Percentiles rank a stretch among this genome's conserved stretches.
Evolutionary conservation across 2,329 filamentous ascomycete species (phyloP).

Genomic region (Malbranchea zuffiana): DNA sequence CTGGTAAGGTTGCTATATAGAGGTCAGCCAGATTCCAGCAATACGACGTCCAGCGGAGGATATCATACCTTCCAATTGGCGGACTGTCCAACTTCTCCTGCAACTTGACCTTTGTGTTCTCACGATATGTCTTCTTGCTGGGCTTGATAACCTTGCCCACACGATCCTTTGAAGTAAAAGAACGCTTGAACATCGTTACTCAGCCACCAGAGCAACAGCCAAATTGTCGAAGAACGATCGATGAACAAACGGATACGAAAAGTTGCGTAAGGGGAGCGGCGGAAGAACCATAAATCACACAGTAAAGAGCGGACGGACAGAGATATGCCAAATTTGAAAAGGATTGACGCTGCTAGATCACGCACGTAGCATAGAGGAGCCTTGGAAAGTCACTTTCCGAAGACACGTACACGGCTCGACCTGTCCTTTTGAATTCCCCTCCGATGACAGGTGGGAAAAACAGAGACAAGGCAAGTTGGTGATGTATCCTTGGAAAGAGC

Average conservation of each 20-base stretch:
- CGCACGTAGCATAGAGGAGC: conserved; percentile 46
- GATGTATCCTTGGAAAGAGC: conserved; percentile 19
- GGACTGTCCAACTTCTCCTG: conserved; percentile 65
- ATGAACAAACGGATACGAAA: conserved; percentile 30
- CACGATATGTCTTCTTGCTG: conserved; percentile 62
- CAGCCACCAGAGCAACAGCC: conserved; percentile 21
- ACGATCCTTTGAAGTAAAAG: conserved; percentile 72
- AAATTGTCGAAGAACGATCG: conserved; percentile 16
- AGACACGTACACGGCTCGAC: conserved; percentile 24
- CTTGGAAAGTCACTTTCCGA: conserved; percentile 41
- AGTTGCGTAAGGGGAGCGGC: conserved; percentile 36
- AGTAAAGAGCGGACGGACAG: conserved; percentile 28
- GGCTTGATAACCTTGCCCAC: conserved; percentile 80
- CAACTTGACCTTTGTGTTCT: conserved; percentile 75
- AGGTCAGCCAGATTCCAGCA: conserved; percentile 14
- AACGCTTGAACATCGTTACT: conserved; percentile 79
- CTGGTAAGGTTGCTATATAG: conserved; percentile 42
- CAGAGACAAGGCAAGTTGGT: conserved; percentile 24
- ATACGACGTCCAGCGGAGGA: neutral
- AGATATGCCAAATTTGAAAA: conserved; percentile 26
- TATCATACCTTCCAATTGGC: conserved; percentile 38
- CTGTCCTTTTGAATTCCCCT: conserved; percentile 21
- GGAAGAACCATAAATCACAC: conserved; percentile 27
- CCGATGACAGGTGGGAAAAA: no score
- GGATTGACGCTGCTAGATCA: conserved; percentile 38